phyloP scores from a whole-genome alignment of 306 rosid species.

The Quercus alba region DNA sequence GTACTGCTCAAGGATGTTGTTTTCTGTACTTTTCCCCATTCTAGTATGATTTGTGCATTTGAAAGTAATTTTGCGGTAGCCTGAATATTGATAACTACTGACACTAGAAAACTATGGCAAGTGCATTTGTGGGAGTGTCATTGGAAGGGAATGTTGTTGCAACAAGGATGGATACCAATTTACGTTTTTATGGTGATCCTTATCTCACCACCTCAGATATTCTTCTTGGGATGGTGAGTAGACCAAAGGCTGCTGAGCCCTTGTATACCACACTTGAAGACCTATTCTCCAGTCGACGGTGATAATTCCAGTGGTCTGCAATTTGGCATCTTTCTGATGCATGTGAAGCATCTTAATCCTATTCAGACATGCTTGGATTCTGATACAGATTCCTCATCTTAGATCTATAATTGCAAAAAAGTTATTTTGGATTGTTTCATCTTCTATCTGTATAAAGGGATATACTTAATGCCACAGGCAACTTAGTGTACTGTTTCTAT shows the following conservation, averaged over 20 bases:
- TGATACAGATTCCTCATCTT: slow-evolving; percentile 11
- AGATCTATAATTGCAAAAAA: slow-evolving; percentile 15
- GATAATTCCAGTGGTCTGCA: slow-evolving; percentile 24
- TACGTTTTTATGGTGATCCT: background rate
- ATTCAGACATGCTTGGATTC: background rate
- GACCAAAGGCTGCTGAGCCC: no score
- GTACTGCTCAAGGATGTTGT: no score
- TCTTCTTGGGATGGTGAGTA: no score
- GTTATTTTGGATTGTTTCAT: slow-evolving; percentile 6
- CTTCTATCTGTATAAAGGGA: background rate
- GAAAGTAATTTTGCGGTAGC: no score
- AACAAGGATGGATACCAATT: no score
- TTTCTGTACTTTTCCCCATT: no score
- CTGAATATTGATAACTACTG: no score
- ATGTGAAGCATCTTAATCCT: background rate
- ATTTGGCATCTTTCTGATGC: slow-evolving; percentile 11
- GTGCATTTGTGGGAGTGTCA: no score
- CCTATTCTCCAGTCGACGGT: slow-evolving; percentile 53
- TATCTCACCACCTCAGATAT: no score
- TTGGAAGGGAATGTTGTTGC: no score
- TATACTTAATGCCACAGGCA: background rate
- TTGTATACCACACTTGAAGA: background rate
- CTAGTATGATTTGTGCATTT: no score
- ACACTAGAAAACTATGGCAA: no score
- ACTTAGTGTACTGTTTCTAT: background rate